A percentile compares a stretch with the other conserved stretches of the same genome.
Conservation (phyloP, 345 rosid species). For the Aquilaria sinensis region DNA sequence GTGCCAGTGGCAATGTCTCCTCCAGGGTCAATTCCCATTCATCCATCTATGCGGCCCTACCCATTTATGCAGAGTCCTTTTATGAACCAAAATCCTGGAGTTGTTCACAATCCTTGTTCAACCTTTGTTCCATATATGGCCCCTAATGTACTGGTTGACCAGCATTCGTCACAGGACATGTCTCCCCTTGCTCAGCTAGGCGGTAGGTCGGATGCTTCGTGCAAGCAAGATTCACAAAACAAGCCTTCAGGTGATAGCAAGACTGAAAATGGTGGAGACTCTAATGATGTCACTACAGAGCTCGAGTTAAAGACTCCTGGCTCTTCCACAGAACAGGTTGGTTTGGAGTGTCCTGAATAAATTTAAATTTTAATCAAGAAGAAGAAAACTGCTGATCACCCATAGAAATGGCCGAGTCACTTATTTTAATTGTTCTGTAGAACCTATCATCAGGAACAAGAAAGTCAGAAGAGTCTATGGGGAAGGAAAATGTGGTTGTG, state of each 20-base stretch:
- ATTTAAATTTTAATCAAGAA: background rate
- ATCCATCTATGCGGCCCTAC: slow-evolving; percentile 72
- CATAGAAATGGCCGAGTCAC: background rate
- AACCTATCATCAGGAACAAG: slow-evolving; percentile 39
- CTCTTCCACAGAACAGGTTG: slow-evolving; percentile 62
- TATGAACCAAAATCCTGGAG: slow-evolving; percentile 65
- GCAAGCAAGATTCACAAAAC: slow-evolving; percentile 40
- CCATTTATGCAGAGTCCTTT: slow-evolving; percentile 29
- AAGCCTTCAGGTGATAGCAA: slow-evolving; percentile 58
- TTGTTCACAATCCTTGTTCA: slow-evolving; percentile 59
- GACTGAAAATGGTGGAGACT: slow-evolving; percentile 43
- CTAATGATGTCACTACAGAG: slow-evolving; percentile 68
- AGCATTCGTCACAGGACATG: slow-evolving; percentile 38
- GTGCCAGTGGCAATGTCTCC: slow-evolving; percentile 75
- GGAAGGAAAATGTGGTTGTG: slow-evolving; percentile 33
- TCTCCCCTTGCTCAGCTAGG: slow-evolving; percentile 35
- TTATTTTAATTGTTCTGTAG: slow-evolving; percentile 28
- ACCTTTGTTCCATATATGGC: slow-evolving; percentile 63
- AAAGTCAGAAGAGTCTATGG: slow-evolving; percentile 35
- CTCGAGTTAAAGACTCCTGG: slow-evolving; percentile 91
- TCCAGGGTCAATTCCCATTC: slow-evolving; percentile 67
- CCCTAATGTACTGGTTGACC: slow-evolving; percentile 53
- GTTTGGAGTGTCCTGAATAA: slow-evolving; percentile 9
- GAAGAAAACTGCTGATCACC: slow-evolving; percentile 1
- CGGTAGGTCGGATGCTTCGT: slow-evolving; percentile 28